phyloP scores from a whole-genome alignment of 139 green algal species.

The Ulvella scutata region DNA sequence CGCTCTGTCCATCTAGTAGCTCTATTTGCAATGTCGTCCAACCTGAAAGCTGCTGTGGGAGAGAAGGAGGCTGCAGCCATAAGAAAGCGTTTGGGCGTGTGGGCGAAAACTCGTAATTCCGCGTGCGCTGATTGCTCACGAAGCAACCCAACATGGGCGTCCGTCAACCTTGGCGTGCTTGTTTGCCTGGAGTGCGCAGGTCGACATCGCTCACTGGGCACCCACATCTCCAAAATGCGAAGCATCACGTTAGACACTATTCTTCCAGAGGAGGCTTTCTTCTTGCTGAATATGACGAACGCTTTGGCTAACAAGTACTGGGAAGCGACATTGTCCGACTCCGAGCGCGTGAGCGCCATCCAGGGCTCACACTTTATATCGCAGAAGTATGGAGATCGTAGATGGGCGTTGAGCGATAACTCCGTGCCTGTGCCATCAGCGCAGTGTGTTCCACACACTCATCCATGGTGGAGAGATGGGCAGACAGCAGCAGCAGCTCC shows the following conservation, averaged over 20 bases:
- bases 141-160: conserved; percentile 56
- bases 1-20: background rate
- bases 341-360: background rate
- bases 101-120: conserved; percentile 36
- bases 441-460: background rate
- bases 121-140: conserved; percentile 46
- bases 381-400: background rate
- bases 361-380: background rate
- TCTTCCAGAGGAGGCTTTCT: conserved; percentile 82
- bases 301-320: conserved; percentile 58
- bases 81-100: background rate
- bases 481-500: background rate
- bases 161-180: conserved; percentile 74
- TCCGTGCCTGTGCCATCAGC: background rate
- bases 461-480: background rate
- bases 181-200: conserved; percentile 82
- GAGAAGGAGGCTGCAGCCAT: background rate
- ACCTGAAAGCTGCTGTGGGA: background rate
- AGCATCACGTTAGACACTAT: conserved; percentile 82
- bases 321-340: conserved; percentile 55
- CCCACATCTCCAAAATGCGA: conserved; percentile 70
- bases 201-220: conserved; percentile 71
- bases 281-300: conserved; percentile 71
- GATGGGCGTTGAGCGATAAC: background rate
- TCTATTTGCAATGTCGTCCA: background rate